Evolutionary conservation across 2,329 filamentous ascomycete species (phyloP), one percentile per base, ranked within the genome.

Genomic region (Colletotrichum acutatum): DNA sequence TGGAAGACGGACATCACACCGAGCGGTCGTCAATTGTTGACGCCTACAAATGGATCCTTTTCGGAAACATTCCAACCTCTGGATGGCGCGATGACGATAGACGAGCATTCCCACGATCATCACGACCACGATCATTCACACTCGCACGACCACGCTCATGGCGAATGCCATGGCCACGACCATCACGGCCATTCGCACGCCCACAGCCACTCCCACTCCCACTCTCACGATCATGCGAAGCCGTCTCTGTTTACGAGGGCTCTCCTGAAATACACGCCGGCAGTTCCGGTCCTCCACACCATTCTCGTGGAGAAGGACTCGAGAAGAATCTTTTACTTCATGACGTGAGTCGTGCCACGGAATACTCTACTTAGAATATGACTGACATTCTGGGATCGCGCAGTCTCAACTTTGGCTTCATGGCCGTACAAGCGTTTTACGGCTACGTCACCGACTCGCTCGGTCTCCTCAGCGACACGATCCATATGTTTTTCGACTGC

Each of bases 401-500:
- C 79, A 97, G 95, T 74, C 89, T 99, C 68, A 99, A 99, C 80
- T 95, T 99, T 77, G 88, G 87, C 7, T 99, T 99, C 82, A 99
- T 99, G 97, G 85, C 94, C 42, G 91, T 99, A 1, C 97, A 99
- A 79, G 93, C 95, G 53, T 95, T 96, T 74, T 99, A 99, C 79
- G 97, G 97, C 61, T 97, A 97, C 78, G 85, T 97, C 12, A 98
- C 95, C 4, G 95, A 97, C 76, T 99, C 97, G 0, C 86, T 99
- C 5, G 97, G 97, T 3, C 88, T 99, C n/a, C 90, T 99, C 22
- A 98, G 95, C 76, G 97, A 99, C 83, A 98, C 95, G 78, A 97
- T 99, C 75, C 97, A 99, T 84, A 99, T 99, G 97, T 96, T 99
- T 79, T 98, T 99, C 78, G 97, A 99, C 83, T 99, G 97, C 77